Evolutionary conservation across 2,329 filamentous ascomycete species (phyloP), one percentile per base, ranked within the genome.

Genomic region (Xylariaceae sp.): DNA sequence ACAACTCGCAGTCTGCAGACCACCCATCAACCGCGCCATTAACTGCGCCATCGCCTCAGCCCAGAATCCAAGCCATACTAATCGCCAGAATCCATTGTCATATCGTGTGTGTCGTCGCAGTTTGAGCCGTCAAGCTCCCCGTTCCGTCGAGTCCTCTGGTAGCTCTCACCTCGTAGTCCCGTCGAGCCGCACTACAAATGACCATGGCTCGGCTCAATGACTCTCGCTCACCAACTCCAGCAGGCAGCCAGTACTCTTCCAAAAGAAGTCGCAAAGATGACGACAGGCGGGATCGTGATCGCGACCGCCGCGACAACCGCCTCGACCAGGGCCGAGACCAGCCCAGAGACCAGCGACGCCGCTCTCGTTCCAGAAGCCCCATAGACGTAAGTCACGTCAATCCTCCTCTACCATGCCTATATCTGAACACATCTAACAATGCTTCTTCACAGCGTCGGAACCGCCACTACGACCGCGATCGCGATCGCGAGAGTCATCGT

Each of bases 171-270:
- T 57, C 59, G 59, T 65, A 66, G 62, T 66, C 63, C 62, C 58
- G 62, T 61, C 62, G 64, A 66, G 65, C 63, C 61, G 61, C 58
- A 66, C 61, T 62, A 62, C 55, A 57, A 58, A 61, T 59, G 58
- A 64, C 55, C 51, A 83, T 83, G 80, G 78, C 78, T 81, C 80
- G 79, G 72, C 79, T 75, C 73, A 81, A 76, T 78, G 78, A 81
- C 76, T 81, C 80, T 74, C 80, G 88, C 87, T 92, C 88, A 91
- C 89, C 88, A 88, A 90, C 86, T 84, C 87, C 87, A 85, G 84
- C 86, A 90, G 87, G 87, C 83, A 90, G 87, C 79, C 85, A 87
- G 68, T 79, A 81, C 71, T 84, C 83, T 71, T 82, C 84, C 66
- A 85, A 83, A 74, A 86, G 82, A 74, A 81, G 72, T 65, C 79